Evolutionary conservation across 1,284 basidiomycete genomes (phyloP), one percentile per base, ranked within the genome.

Genomic region (Cryptococcus neoformans): DNA sequence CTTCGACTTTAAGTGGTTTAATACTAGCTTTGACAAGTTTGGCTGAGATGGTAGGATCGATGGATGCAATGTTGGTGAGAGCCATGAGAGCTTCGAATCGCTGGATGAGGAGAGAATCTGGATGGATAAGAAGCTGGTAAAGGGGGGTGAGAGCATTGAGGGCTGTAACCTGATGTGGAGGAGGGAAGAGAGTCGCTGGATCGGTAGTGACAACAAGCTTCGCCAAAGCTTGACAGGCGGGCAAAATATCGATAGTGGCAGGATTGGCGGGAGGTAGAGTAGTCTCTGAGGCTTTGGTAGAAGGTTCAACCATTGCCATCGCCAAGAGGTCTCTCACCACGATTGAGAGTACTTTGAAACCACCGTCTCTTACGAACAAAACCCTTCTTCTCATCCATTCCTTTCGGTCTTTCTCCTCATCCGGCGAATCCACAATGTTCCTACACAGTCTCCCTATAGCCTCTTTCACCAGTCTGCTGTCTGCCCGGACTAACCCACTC

Each of bases 81-180:
- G 93, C 94, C 90, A 99, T 94, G 60, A 93, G 81, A 3, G 87
- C 85, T 75, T 99, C 95, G 69, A 99, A 99, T 46, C 83, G 83
- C 69, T 97, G 92, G 12, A 98, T 80, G 38, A 88, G 82, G 35
- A 78, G 85, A 0, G 91, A 83, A 0, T 83, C 81, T 0, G 85
- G 77, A 65, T 89, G 84, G 47, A 84, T 81, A 39, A 96, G 80
- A 54, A 94, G 79, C 37, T 84, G 73, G 1, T 87, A 83, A 48
- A 96, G 80, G 0, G 91, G 91, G 1, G 86, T 83, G 55, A 95
- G 85, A 4, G 86, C 85, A 70, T 94, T 90, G 65, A 87, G 84
- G n/a, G 88, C 81, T 2, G 84, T 84, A 2, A 87, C 86, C 41
- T 85, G 81, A 63, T 87, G 83, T 0, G 76, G 70, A 5, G 78